Conservation (phyloP, 225 moss, liverwort and hornwort genomes). For the Climacium dendroides region DNA sequence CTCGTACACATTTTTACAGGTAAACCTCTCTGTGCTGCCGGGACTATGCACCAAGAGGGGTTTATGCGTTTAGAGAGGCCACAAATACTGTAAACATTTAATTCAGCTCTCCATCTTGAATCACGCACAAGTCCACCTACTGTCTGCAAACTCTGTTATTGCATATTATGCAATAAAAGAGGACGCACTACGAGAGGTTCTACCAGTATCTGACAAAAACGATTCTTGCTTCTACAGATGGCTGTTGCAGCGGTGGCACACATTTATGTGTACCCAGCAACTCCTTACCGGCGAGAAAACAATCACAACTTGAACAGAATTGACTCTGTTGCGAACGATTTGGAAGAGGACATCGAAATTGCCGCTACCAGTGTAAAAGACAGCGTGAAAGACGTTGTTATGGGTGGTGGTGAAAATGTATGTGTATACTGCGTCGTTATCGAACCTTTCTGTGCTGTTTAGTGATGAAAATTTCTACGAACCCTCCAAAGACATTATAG, state of each 20-base stretch:
- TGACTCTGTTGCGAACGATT: conserved; percentile 20
- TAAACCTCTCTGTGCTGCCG: too few relatives aligned
- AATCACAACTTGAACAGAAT: conserved; percentile 7
- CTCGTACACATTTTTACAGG: background rate
- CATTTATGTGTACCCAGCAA: conserved; percentile 79
- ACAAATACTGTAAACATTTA: too few relatives aligned
- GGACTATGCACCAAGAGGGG: too few relatives aligned
- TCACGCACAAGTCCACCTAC: too few relatives aligned
- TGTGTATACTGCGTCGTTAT: background rate
- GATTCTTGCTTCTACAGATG: conserved; percentile 32
- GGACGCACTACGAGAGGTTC: too few relatives aligned
- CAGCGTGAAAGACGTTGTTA: conserved; percentile 71
- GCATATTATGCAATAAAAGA: too few relatives aligned
- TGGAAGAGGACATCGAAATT: conserved; percentile 30
- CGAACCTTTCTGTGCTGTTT: background rate
- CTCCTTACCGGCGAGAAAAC: conserved; percentile 53
- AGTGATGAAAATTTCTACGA: background rate
- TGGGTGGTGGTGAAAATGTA: conserved; percentile 89
- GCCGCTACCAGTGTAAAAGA: conserved; percentile 62
- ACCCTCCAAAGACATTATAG: background rate
- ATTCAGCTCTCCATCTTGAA: too few relatives aligned
- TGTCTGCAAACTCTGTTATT: too few relatives aligned
- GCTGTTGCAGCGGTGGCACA: conserved; percentile 86
- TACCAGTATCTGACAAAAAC: background rate
- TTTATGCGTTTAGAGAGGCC: too few relatives aligned